phyloP scores from a whole-genome alignment of 2,329 filamentous ascomycete genomes.

The Conoideocrella luteorostrata region DNA sequence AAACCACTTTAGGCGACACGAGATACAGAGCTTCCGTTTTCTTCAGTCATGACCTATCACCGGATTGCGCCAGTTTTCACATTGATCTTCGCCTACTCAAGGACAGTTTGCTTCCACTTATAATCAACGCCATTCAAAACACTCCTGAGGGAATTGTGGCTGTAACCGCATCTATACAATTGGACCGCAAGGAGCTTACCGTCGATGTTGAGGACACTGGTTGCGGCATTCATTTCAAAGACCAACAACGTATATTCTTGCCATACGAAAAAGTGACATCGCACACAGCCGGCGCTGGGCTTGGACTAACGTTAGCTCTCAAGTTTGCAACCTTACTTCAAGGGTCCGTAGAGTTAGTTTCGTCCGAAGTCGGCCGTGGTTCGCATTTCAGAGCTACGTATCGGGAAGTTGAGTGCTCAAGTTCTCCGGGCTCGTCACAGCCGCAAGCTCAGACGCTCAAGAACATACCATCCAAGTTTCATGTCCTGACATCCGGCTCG shows the following conservation, averaged over 20 bases:
- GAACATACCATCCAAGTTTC: not conserved
- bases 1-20: not conserved
- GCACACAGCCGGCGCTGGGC: slow-evolving; percentile 31
- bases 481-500: not conserved
- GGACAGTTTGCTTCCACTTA: slow-evolving; percentile 34
- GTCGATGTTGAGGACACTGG: not conserved
- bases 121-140: slow-evolving; percentile 36
- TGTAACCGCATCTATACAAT: not conserved
- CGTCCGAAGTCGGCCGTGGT: not conserved
- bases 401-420: too few relatives aligned
- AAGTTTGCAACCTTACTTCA: slow-evolving; percentile 34
- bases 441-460: not conserved
- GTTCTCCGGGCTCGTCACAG: too few relatives aligned
- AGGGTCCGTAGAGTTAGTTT: slow-evolving; percentile 30
- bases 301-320: slow-evolving; percentile 33
- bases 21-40: not conserved
- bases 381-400: not conserved
- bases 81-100: slow-evolving; percentile 32
- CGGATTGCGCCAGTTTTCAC: slow-evolving; percentile 22
- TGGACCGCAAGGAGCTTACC: not conserved
- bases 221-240: not conserved
- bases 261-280: slow-evolving; percentile 34
- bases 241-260: slow-evolving; percentile 32
- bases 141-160: slow-evolving; percentile 14
- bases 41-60: not conserved